These are phyloP conservation scores for Zygotorulaspora florentina DNA, from an alignment of 805 yeast species.

Conservation along the genomic window DNA sequence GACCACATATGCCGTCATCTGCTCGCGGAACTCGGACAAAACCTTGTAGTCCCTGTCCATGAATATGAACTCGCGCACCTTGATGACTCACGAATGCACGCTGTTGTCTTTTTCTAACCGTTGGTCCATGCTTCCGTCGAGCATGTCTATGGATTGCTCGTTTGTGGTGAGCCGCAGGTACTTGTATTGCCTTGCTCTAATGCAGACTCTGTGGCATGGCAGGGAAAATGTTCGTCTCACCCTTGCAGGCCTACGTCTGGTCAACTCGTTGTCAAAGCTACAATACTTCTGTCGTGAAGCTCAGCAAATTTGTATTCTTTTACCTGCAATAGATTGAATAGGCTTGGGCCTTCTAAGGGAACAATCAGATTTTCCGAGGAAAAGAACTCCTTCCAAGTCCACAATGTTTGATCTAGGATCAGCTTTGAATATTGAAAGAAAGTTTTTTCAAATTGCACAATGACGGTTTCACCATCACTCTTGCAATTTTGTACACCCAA, in stretches of 20 bases:
- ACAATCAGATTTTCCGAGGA: not conserved
- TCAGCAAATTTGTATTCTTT: not conserved
- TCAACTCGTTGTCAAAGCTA: not conserved
- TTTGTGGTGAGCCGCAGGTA: too few relatives aligned
- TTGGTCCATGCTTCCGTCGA: too few relatives aligned
- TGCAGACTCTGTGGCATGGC: not conserved
- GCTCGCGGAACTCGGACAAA: not conserved
- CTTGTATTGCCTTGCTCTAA: not conserved
- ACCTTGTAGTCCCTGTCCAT: constrained; percentile 1
- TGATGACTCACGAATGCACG: not conserved
- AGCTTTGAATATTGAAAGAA: not conserved
- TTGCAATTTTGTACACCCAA: not conserved
- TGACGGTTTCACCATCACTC: not conserved
- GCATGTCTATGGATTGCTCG: too few relatives aligned
- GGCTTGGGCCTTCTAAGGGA: not conserved
- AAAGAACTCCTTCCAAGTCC: not conserved
- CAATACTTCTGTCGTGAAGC: not conserved
- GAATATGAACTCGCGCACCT: not conserved
- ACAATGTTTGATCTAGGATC: not conserved
- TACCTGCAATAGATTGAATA: not conserved
- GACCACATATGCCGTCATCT: not conserved
- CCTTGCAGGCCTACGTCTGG: not conserved
- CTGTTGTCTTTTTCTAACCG: too few relatives aligned
- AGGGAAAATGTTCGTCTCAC: not conserved
- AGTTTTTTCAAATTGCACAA: not conserved